Percentiles rank a stretch among this genome's conserved stretches.
These are phyloP conservation scores for Chaetomidium leptoderma DNA, from an alignment of 495 filamentous ascomycete species.

Conservation along the genomic window DNA sequence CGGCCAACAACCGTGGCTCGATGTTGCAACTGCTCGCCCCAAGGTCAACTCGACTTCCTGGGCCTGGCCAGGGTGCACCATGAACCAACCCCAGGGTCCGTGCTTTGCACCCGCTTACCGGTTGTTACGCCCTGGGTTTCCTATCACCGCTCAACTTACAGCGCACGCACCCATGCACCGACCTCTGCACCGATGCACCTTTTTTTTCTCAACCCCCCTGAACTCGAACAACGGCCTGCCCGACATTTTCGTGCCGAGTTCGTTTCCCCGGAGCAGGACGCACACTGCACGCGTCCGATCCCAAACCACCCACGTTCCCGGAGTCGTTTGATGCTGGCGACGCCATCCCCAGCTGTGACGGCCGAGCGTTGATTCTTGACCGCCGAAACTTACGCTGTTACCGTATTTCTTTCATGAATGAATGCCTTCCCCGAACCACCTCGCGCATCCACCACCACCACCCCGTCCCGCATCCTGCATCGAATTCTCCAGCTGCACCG, in stretches of 20 bases:
- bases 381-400: constrained; percentile 16
- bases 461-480: constrained; percentile 2
- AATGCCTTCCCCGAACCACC: constrained; percentile 17
- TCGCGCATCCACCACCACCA: constrained; percentile 13
- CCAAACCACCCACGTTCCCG: neutral
- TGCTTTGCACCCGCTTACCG: constrained; percentile 11
- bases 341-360: neutral
- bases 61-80: constrained; percentile 7
- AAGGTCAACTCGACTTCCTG: too few species aligned
- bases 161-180: too few species aligned
- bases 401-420: constrained; percentile 18
- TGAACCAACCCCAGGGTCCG: constrained; percentile 13
- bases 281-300: constrained; percentile 7
- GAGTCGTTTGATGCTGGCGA: neutral
- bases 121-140: constrained; percentile 9
- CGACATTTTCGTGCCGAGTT: constrained; percentile 11
- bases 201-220: constrained; percentile 18
- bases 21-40: neutral
- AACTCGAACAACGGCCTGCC: constrained; percentile 20
- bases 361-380: constrained; percentile 11
- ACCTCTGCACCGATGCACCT: constrained; percentile 19
- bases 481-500: neutral
- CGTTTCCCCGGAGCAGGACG: constrained; percentile 5
- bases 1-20: neutral
- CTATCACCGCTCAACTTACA: constrained; percentile 17